Conservation (phyloP, 768 basidiomycete species). For the Dendrothele bispora region DNA sequence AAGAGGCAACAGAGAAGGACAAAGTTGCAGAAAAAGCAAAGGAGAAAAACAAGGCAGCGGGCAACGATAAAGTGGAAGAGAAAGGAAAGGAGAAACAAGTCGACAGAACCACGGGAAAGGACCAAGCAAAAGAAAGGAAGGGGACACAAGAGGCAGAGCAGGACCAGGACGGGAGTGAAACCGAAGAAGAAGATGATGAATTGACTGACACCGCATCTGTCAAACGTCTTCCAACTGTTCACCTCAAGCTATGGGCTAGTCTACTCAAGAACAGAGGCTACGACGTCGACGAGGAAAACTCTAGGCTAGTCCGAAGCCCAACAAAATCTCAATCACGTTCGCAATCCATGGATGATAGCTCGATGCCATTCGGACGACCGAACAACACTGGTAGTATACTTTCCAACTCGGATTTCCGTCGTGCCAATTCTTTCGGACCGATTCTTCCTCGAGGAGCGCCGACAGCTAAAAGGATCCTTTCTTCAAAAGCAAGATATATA, state of each 20-base stretch:
- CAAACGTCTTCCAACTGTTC: conserved; percentile 59
- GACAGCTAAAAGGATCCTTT: neutral
- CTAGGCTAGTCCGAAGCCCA: conserved; percentile 55
- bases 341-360: conserved; percentile 7
- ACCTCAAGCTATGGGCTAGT: conserved; percentile 69
- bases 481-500: too few relatives aligned
- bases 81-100: conserved; percentile 6
- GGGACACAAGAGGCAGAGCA: too few relatives aligned
- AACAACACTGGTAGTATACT: neutral
- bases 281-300: conserved; percentile 52
- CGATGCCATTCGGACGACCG: neutral
- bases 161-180: conserved; percentile 23
- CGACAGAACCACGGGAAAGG: conserved; percentile 13
- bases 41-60: too few relatives aligned
- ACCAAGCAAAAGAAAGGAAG: too few relatives aligned
- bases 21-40: too few relatives aligned
- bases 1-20: too few relatives aligned
- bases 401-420: conserved; percentile 47
- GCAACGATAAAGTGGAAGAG: too few relatives aligned
- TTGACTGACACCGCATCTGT: conserved; percentile 40
- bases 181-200: conserved; percentile 52
- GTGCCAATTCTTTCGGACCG: conserved; percentile 66
- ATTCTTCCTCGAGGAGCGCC: conserved; percentile 14
- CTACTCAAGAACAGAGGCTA: conserved; percentile 70
- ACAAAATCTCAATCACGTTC: conserved; percentile 37